phyloP scores from a whole-genome alignment of 2,329 filamentous ascomycete species.

The Clonostachys sp. region DNA sequence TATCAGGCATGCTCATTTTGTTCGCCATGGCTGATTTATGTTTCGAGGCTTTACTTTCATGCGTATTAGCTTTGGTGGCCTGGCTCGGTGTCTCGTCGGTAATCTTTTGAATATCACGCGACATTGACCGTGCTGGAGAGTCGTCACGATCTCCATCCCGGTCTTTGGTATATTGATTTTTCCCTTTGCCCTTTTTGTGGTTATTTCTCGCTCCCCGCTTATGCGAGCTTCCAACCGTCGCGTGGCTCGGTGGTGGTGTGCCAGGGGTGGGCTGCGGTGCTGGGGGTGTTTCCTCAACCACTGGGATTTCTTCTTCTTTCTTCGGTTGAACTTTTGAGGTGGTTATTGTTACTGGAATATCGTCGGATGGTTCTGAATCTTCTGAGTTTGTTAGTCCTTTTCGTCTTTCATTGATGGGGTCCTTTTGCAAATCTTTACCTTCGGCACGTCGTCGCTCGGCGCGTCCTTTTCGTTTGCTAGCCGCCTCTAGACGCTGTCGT shows the following conservation, averaged over 20 bases:
- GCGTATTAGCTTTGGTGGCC: slow-evolving; percentile 21
- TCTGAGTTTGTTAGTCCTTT: slow-evolving; percentile 2
- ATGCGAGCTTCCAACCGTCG: slow-evolving; percentile 39
- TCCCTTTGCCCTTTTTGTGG: slow-evolving; percentile 63
- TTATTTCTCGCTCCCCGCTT: slow-evolving; percentile 59
- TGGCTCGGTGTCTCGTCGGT: slow-evolving; percentile 22
- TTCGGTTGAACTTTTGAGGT: slow-evolving; percentile 14
- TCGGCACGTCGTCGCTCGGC: slow-evolving; percentile 78
- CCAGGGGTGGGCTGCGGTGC: slow-evolving; percentile 21
- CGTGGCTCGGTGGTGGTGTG: slow-evolving; percentile 38
- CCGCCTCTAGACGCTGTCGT: slow-evolving; percentile 66
- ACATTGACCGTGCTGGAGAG: slow-evolving; percentile 53
- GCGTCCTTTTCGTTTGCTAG: slow-evolving; percentile 75
- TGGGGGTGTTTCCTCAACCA: slow-evolving; percentile 16
- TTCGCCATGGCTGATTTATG: slow-evolving; percentile 48
- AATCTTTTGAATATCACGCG: slow-evolving; percentile 35
- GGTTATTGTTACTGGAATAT: slow-evolving; percentile 45
- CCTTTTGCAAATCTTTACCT: slow-evolving; percentile 44
- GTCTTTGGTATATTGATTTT: slow-evolving; percentile 81
- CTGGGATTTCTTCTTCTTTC: slow-evolving; percentile 19
- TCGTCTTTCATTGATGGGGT: slow-evolving; percentile 1
- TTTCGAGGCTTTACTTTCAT: slow-evolving; percentile 51
- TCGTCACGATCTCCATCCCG: slow-evolving; percentile 55
- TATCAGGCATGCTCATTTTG: slow-evolving; percentile 81
- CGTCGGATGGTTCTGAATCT: slow-evolving; percentile 73